Conservation (phyloP, 2,329 filamentous ascomycete genomes). For the Ascochyta koolunga region DNA sequence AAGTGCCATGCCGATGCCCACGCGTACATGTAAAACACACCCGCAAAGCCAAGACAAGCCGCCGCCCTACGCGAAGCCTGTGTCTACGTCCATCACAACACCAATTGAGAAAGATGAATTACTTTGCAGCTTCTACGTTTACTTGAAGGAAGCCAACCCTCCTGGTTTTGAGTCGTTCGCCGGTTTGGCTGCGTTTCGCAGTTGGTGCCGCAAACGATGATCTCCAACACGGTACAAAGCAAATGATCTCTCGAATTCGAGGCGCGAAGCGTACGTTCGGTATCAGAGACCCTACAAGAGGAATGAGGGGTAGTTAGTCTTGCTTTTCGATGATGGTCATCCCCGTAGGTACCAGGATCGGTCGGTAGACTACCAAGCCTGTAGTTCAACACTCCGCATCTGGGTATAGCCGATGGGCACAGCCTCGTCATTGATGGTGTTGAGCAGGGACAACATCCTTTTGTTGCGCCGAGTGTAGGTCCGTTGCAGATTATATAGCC, state of each 20-base stretch:
- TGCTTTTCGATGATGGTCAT: neutral
- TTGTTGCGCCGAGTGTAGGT: conserved; percentile 7
- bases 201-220: conserved; percentile 1
- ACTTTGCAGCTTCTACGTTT: neutral
- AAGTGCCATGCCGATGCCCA: conserved; percentile 5
- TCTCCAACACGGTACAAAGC: neutral
- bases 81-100: neutral
- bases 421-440: conserved; percentile 9
- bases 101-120: neutral
- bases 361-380: neutral
- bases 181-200: neutral
- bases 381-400: conserved; percentile 5
- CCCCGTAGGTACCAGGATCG: conserved; percentile 3
- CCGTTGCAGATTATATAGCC: conserved; percentile 8
- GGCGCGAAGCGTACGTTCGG: neutral
- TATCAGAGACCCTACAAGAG: neutral
- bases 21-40: conserved; percentile 9
- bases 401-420: conserved; percentile 3
- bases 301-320: conserved; percentile 1
- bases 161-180: neutral
- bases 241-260: neutral
- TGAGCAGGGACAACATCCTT: neutral
- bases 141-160: neutral
- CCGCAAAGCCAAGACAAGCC: conserved; percentile 7
- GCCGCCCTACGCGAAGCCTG: conserved; percentile 1